Base-by-base conservation (phyloP, 257 asterid genomes). In the Anisodus acutangulus region DNA sequence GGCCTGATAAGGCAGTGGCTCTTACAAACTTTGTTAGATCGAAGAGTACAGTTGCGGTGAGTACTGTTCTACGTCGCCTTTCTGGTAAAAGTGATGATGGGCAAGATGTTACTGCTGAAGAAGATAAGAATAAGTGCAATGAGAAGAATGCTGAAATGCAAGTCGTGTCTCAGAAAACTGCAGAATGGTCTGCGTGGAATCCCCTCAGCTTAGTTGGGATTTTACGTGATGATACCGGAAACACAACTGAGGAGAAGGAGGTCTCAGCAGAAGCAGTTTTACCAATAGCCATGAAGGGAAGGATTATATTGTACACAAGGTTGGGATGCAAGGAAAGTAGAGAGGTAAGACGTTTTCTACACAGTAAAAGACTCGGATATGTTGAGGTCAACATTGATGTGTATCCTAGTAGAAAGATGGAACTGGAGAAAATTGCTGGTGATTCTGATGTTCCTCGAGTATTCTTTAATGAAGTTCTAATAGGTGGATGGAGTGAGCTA, bases 1-100 rank as follows among this genome's bases (percentile, higher is more conserved):
- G 98, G 98, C 97, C 98, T 62, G 97, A 92, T 80, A 95, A 90
- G 84, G 98, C 98, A 62, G 94, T 82, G 68, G 93, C 95, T 85
- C 87, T 94, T 80, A 87, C 92, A 26, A 88, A 93, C 85, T 92
- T 91, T 85, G 93, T 95, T 15, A 95, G 90, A 92, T 93, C 90
- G 74, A 95, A 93, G 90, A 93, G 98, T 86, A 55, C 85, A 78
- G 89, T 90, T 53, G 98, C 98, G 4, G 90, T 93, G 72, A 89
- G 95, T 80, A 92, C 89, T 85, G 90, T 94, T 82, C 60, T 95
- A 64, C 97, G 95, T 54, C 98, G 91, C 78, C 92, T 95, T 84
- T 94, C 97, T 51, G 94, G 92, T 70, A 94, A 88, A 90, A 89
- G 91, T 79, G 90, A 91, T 53, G 96, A 89, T 76, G 91, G 90